Evolutionary conservation across 306 rosid genomes (phyloP).

Genomic region (Macrotyloma uniflorum): DNA sequence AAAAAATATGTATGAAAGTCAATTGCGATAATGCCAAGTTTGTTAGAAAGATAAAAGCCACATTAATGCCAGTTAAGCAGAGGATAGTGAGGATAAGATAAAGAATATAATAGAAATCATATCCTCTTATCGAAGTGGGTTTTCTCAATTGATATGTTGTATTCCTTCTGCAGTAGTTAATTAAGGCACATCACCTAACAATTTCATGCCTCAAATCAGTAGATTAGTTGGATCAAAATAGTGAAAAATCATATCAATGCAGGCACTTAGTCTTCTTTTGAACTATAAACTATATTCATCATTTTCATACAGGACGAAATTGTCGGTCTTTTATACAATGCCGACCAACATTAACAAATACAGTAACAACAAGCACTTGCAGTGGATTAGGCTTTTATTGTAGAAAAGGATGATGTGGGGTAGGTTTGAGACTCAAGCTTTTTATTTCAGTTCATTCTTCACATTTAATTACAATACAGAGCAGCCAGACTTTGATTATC

Average conservation of each 20-base stretch:
- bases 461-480: neutral
- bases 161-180: neutral
- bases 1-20: conserved; percentile 25
- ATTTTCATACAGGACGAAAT: conserved; percentile 5
- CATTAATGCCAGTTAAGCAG: conserved; percentile 30
- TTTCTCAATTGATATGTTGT: conserved; percentile 4
- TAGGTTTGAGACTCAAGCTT: neutral
- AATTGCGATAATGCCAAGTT: conserved; percentile 19
- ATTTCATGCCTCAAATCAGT: neutral
- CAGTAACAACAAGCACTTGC: conserved; percentile 23
- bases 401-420: neutral
- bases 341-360: conserved; percentile 45
- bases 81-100: conserved; percentile 41
- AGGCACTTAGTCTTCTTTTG: neutral
- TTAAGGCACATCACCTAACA: conserved; percentile 10
- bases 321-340: conserved; percentile 37
- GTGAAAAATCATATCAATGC: neutral
- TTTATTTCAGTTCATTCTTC: neutral
- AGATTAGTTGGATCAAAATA: conserved; percentile 8
- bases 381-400: neutral
- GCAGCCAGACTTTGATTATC: neutral
- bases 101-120: conserved; percentile 29
- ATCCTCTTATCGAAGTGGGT: conserved; percentile 24
- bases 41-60: conserved; percentile 23
- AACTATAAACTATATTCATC: neutral